Percentiles rank a stretch among this genome's conserved stretches.
These are phyloP conservation scores for Lepidium didymum DNA, from an alignment of 345 rosid genomes.

Conservation along the genomic window DNA sequence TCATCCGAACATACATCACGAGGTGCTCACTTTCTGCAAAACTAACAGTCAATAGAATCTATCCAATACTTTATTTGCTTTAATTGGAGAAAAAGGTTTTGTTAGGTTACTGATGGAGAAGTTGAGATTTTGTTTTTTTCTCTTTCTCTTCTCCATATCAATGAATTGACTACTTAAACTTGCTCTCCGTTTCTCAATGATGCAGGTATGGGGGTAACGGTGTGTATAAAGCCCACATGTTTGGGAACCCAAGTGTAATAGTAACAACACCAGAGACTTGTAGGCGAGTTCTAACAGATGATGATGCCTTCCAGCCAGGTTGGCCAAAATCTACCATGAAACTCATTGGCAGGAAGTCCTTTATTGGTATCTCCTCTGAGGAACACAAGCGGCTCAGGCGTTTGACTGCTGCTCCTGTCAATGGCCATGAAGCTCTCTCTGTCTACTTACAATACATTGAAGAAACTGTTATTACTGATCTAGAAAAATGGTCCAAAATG, in stretches of 20 bases:
- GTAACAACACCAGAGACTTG: slow-evolving; percentile 71
- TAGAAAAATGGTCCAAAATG: slow-evolving; percentile 62
- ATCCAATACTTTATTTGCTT: background rate
- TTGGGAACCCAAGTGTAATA: slow-evolving; percentile 69
- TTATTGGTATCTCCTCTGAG: slow-evolving; percentile 54
- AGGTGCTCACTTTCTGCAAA: slow-evolving; percentile 31
- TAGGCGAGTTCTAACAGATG: slow-evolving; percentile 53
- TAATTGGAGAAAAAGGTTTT: background rate
- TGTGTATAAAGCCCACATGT: slow-evolving; percentile 76
- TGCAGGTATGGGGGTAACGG: slow-evolving; percentile 61
- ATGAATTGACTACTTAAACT: background rate
- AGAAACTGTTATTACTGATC: slow-evolving; percentile 39
- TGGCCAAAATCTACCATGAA: slow-evolving; percentile 69
- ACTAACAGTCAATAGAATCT: no score
- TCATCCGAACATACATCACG: slow-evolving; percentile 31
- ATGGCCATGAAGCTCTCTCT: slow-evolving; percentile 73
- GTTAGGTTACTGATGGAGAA: background rate
- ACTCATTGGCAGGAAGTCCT: slow-evolving; percentile 75
- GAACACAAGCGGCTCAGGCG: slow-evolving; percentile 86
- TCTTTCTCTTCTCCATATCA: background rate
- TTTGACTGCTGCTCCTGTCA: slow-evolving; percentile 69
- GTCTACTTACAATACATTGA: slow-evolving; percentile 56
- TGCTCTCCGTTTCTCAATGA: background rate
- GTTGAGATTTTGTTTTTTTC: background rate
- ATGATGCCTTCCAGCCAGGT: slow-evolving; percentile 67